phyloP scores from a whole-genome alignment of 73 alveolate genomes.

The Paramecium sexaurelia region DNA sequence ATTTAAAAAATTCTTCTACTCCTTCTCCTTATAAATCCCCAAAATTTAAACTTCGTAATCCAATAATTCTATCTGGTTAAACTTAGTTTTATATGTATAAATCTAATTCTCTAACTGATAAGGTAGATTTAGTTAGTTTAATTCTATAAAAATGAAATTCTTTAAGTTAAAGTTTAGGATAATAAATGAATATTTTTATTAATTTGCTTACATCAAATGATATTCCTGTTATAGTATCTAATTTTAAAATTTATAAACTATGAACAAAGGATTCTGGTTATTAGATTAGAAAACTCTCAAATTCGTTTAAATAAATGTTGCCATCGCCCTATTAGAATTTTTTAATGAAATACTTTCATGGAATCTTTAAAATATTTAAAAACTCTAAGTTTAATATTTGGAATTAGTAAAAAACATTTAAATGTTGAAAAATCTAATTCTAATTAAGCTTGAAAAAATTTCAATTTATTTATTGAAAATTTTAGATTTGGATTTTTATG shows the following conservation, averaged over 20 bases:
- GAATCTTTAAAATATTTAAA: neutral
- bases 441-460: neutral
- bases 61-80: neutral
- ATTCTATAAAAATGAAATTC: neutral
- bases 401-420: neutral
- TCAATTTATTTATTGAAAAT: neutral
- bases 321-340: neutral
- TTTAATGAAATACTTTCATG: neutral
- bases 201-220: neutral
- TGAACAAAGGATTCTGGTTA: neutral
- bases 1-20: neutral
- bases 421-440: conserved; percentile 4
- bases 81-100: neutral
- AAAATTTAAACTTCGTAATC: neutral
- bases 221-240: neutral
- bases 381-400: neutral
- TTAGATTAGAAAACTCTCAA: neutral
- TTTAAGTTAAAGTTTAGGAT: neutral
- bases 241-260: neutral
- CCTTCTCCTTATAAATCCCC: conserved; percentile 23
- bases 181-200: neutral
- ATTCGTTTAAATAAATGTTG: neutral
- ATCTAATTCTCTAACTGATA: neutral
- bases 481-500: neutral
- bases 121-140: neutral